A percentile compares a stretch with the other conserved stretches of the same genome.
phyloP scores from a whole-genome alignment of 2,329 filamentous ascomycete species.

The Epichloe bromicola region DNA sequence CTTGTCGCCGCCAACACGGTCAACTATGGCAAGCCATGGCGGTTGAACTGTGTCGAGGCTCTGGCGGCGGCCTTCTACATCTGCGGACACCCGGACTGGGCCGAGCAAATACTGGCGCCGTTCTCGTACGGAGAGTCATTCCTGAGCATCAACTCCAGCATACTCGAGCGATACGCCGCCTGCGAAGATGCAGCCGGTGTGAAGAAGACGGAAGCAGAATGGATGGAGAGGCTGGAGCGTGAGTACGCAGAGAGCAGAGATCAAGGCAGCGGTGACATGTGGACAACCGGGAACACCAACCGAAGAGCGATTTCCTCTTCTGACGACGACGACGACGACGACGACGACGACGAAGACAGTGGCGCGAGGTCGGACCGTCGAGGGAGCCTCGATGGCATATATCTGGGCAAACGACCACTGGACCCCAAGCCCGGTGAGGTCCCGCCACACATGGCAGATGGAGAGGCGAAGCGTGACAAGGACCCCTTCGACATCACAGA shows the following conservation, averaged over 20 bases:
- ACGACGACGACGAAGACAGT: slow-evolving; percentile 28
- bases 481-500: slow-evolving; percentile 70
- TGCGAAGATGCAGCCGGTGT: slow-evolving; percentile 71
- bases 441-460: slow-evolving; percentile 8
- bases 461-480: slow-evolving; percentile 27
- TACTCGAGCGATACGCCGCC: slow-evolving; percentile 74
- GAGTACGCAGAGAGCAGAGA: slow-evolving; percentile 75
- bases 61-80: slow-evolving; percentile 88
- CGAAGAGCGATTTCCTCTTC: slow-evolving; percentile 41
- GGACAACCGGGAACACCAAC: slow-evolving; percentile 87
- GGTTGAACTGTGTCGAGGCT: slow-evolving; percentile 91
- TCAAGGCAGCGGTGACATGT: slow-evolving; percentile 60
- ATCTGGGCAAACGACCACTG: slow-evolving; percentile 40
- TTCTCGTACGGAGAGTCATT: slow-evolving; percentile 87
- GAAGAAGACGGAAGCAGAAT: slow-evolving; percentile 73
- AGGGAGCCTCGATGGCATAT: slow-evolving; percentile 43
- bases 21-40: slow-evolving; percentile 93
- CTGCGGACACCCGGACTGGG: slow-evolving; percentile 86
- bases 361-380: slow-evolving; percentile 25
- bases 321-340: slow-evolving; percentile 38
- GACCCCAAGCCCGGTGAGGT: slow-evolving; percentile 7
- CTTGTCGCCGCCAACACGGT: slow-evolving; percentile 93
- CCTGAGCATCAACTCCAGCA: slow-evolving; percentile 72
- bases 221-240: slow-evolving; percentile 79
- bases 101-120: slow-evolving; percentile 64